Percentiles rank a stretch among this genome's conserved stretches.
These are phyloP conservation scores for Prunus mume DNA, from an alignment of 306 rosid species.

Conservation along the genomic window DNA sequence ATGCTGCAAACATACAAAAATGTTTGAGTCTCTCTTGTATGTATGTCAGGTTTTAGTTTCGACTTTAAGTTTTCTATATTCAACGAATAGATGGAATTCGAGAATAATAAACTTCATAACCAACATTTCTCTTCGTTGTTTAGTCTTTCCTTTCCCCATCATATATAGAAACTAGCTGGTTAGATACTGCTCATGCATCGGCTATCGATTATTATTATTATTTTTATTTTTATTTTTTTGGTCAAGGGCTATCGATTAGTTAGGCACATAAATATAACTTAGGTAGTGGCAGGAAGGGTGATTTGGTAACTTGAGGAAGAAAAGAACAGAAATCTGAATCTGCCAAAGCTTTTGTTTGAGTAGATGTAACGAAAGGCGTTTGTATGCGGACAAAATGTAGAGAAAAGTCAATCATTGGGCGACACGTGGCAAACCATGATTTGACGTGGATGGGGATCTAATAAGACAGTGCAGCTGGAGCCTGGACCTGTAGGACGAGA, in stretches of 20 bases:
- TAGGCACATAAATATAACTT: neutral
- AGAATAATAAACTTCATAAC: too few species aligned
- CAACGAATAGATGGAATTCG: accelerated
- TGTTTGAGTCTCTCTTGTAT: too few species aligned
- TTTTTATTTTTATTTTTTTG: too few species aligned
- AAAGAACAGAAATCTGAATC: constrained; percentile 12
- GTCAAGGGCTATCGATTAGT: neutral
- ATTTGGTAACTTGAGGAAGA: constrained; percentile 30
- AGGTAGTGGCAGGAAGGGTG: constrained; percentile 19
- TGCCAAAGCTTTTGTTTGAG: constrained; percentile 35
- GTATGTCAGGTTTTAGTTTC: too few species aligned
- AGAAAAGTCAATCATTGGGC: constrained; percentile 34
- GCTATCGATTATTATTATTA: neutral
- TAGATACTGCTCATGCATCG: neutral
- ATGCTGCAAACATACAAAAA: too few species aligned
- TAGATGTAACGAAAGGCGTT: constrained; percentile 52
- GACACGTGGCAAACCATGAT: constrained; percentile 36
- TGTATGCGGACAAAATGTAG: constrained; percentile 36
- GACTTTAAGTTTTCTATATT: too few species aligned
- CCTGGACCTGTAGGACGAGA: constrained; percentile 1
- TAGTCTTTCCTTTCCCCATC: too few species aligned
- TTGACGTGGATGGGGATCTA: constrained; percentile 18
- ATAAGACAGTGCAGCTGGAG: constrained; percentile 25
- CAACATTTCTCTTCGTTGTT: too few species aligned
- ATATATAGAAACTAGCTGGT: too few species aligned